These are phyloP conservation scores for Sphaerulina vaccinii DNA, from an alignment of 2,329 filamentous ascomycete genomes.

Conservation along the genomic window DNA sequence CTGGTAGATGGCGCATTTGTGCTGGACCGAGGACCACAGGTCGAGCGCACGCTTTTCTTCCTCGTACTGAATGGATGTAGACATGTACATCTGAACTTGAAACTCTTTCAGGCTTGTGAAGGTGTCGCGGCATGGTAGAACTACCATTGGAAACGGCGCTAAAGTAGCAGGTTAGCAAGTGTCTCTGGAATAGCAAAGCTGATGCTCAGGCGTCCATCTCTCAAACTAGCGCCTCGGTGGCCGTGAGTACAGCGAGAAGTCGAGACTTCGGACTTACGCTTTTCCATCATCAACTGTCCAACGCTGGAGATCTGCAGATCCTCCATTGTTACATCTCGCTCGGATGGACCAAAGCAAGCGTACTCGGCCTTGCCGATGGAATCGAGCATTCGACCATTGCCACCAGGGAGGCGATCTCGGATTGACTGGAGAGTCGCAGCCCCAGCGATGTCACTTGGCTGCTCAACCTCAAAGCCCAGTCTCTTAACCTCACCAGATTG, in stretches of 20 bases:
- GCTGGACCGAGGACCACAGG: constrained; percentile 4
- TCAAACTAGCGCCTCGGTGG: too few species aligned
- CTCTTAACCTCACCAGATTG: too few species aligned
- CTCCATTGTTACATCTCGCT: neutral
- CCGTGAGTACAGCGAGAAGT: too few species aligned
- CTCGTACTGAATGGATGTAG: neutral
- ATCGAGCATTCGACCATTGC: constrained; percentile 8
- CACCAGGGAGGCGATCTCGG: constrained; percentile 17
- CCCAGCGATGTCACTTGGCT: neutral
- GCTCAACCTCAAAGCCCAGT: neutral
- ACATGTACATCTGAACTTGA: constrained; percentile 6
- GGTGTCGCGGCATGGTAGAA: constrained; percentile 14
- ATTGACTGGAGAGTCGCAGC: constrained; percentile 11
- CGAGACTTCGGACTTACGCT: too few species aligned
- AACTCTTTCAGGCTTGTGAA: constrained; percentile 22
- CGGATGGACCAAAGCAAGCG: constrained; percentile 9
- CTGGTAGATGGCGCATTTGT: constrained; percentile 4
- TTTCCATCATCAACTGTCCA: neutral
- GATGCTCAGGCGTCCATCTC: too few species aligned
- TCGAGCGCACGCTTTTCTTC: constrained; percentile 14
- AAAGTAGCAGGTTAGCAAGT: too few species aligned
- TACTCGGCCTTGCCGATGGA: constrained; percentile 17
- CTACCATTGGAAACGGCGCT: constrained; percentile 17
- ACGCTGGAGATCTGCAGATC: neutral
- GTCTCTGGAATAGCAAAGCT: too few species aligned